Conservation (phyloP, 345 rosid species). For the Geranium brycei region DNA sequence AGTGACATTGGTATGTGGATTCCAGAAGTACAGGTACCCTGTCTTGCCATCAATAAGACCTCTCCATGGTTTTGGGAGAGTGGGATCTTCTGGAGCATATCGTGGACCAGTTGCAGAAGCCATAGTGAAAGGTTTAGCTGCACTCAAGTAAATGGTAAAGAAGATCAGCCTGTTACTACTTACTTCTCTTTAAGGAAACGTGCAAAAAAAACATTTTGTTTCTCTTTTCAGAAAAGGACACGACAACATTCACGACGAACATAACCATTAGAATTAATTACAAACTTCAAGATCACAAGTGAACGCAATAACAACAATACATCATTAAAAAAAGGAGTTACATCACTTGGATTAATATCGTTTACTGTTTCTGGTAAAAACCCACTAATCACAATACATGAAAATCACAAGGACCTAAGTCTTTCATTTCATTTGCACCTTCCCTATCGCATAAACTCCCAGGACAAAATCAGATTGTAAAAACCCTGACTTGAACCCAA, state of each 20-base stretch:
- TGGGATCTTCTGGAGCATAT: constrained; percentile 82
- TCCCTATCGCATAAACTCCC: no score
- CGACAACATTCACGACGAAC: no score
- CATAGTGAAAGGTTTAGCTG: constrained; percentile 16
- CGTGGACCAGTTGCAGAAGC: constrained; percentile 67
- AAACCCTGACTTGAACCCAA: neutral
- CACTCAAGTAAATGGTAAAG: neutral
- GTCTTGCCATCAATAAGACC: constrained; percentile 88
- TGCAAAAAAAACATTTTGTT: no score
- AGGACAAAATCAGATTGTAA: neutral
- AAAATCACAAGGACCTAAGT: no score
- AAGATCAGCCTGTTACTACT: neutral
- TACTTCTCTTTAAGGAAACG: neutral
- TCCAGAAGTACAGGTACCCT: constrained; percentile 91
- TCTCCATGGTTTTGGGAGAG: constrained; percentile 95
- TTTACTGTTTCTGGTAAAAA: no score
- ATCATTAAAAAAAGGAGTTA: no score
- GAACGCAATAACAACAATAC: neutral
- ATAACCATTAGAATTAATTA: no score
- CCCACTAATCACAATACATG: no score
- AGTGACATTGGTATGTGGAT: constrained; percentile 88
- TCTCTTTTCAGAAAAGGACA: no score
- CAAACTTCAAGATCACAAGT: no score
- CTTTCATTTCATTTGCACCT: no score
- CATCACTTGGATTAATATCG: no score